Evolutionary conservation across 176 grass and related monocot genomes (phyloP).

Genomic region (Dactylis glomerata): DNA sequence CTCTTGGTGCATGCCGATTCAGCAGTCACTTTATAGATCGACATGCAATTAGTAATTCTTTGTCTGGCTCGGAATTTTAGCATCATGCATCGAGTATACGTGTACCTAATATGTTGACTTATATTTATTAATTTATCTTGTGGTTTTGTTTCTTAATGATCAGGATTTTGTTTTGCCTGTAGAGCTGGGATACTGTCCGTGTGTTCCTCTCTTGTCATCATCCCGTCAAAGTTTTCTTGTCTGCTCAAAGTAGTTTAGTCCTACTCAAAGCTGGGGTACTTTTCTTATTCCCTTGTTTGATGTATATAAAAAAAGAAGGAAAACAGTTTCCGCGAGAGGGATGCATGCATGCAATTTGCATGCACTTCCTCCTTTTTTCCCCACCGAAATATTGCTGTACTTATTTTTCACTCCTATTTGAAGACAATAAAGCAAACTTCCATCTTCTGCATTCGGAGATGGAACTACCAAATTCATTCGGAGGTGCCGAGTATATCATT

Average conservation of each 20-base stretch:
- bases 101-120: conserved; percentile 3
- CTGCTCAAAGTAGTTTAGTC: not conserved
- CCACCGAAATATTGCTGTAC: not conserved
- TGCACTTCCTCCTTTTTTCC: not conserved
- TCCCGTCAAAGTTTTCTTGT: not conserved
- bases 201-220: conserved; percentile 4
- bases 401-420: not conserved
- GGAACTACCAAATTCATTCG: too few relatives aligned
- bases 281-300: not conserved
- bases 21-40: conserved; percentile 21
- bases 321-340: not conserved
- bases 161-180: not conserved
- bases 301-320: not conserved
- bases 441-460: too few relatives aligned
- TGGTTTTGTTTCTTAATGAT: not conserved
- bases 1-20: conserved; percentile 39
- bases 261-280: not conserved
- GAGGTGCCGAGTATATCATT: too few relatives aligned
- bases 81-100: not conserved
- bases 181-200: not conserved
- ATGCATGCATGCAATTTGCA: not conserved
- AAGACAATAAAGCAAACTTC: too few relatives aligned
- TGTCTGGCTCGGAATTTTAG: not conserved
- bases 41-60: not conserved
- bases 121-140: not conserved